These are phyloP conservation scores for Trichoderma sp. DNA, from an alignment of 2,329 filamentous ascomycete genomes.

Conservation along the genomic window DNA sequence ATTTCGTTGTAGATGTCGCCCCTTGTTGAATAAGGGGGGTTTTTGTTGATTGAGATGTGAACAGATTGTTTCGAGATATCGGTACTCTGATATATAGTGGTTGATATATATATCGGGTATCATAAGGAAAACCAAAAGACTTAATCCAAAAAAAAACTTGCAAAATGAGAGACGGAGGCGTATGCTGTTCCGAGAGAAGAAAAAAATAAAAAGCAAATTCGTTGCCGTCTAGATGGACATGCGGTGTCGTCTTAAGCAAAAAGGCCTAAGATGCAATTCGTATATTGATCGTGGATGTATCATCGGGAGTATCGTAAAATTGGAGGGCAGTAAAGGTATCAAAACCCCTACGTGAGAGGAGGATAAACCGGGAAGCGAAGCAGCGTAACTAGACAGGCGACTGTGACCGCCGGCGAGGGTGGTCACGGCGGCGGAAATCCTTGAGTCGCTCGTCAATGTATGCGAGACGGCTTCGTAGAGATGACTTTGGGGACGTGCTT, in stretches of 20 bases:
- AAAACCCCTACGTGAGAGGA: conserved; percentile 25
- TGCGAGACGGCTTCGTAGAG: conserved; percentile 51
- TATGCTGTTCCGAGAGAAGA: not conserved
- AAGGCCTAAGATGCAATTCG: not conserved
- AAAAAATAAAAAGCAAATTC: not conserved
- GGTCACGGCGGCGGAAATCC: conserved; percentile 49
- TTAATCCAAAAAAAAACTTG: not conserved
- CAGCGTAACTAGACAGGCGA: conserved; percentile 34
- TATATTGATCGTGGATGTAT: not conserved
- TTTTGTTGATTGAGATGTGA: not conserved
- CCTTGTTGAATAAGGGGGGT: not conserved
- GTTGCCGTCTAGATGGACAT: conserved; percentile 3
- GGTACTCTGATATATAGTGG: conserved; percentile 12
- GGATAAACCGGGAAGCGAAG: conserved; percentile 34
- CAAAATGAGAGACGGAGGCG: not conserved
- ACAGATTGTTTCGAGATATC: not conserved
- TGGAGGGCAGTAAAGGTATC: not conserved
- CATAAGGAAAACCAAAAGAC: not conserved
- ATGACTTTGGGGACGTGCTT: conserved; percentile 36
- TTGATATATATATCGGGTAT: conserved; percentile 17
- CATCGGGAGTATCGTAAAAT: not conserved
- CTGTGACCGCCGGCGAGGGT: conserved; percentile 45
- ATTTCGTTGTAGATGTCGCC: not conserved
- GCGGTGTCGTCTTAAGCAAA: not conserved
- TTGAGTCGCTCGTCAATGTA: conserved; percentile 59